Evolutionary conservation across 441 rosid species (phyloP), one percentile per base, ranked within the genome.

Genomic region (Mallotus japonicus): DNA sequence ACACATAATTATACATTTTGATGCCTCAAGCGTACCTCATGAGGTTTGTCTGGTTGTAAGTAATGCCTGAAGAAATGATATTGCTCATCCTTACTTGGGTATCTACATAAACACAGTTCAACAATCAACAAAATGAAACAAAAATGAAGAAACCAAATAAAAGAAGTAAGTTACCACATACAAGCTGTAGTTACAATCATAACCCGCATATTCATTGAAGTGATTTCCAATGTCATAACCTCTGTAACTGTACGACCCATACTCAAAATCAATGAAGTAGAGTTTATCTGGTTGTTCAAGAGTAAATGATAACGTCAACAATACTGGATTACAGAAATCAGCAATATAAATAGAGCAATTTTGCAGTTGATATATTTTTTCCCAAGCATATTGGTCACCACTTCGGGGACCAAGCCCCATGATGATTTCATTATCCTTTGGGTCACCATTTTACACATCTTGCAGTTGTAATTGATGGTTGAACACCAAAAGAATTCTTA

Each of bases 201-300:
- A 92, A 84, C 97, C 98, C 59, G 93, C 97, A 70, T 89, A 96
- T 85, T 93, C 99, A 64, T 85, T 90, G 92, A 96, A 93, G 89
- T 93, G 98, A 79, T 93, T 93, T 74, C 97, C 99, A 22, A 96
- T 90, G 83, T 93, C 99, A 68, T 40, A 96, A 76, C 98, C 98
- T 88, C 98, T 87, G 81, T 89, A 93, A 80, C 83, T 96, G 87
- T 93, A 93, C 46, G 99, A 93, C n/a, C 96, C 96, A 34, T 96
- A 93, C 84, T 96, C 99, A 73, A 96, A 96, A 85, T 96, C 99
- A 72, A 96, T 96, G 73, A 96, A 50, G 87, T 93, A 88, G 67
- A 93, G 97, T 75, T 85, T 89, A 85, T 83, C 99, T 96, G 85
- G 46, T 78, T 65, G 67, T 81, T 65, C 61, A 79, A 13, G 20